phyloP scores from a whole-genome alignment of 2,329 filamentous ascomycete species.

The Trichoderma brevicompactum region DNA sequence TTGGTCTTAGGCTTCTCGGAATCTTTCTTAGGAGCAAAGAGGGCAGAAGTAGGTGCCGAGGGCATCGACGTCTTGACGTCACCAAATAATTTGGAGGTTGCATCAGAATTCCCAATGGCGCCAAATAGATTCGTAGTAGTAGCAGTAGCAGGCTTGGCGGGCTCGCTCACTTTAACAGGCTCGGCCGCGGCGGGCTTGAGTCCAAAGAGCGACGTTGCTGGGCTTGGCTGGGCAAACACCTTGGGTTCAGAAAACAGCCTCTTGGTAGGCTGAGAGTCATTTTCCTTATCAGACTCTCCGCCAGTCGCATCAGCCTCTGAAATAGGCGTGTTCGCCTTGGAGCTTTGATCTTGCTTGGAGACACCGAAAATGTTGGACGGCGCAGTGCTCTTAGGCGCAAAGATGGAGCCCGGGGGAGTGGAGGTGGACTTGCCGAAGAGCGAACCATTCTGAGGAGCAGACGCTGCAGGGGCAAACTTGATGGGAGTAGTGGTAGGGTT shows the following conservation, averaged over 20 bases:
- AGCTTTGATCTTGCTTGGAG: slow-evolving; percentile 38
- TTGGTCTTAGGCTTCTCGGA: slow-evolving; percentile 3
- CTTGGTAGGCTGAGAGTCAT: slow-evolving; percentile 45
- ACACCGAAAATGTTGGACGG: slow-evolving; percentile 45
- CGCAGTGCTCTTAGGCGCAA: slow-evolving; percentile 44
- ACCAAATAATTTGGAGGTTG: slow-evolving; percentile 47
- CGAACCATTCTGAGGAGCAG: slow-evolving; percentile 36
- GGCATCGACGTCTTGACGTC: slow-evolving; percentile 38
- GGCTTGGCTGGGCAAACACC: slow-evolving; percentile 38
- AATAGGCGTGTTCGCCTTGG: slow-evolving; percentile 33
- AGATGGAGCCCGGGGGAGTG: slow-evolving; percentile 41
- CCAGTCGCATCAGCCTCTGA: slow-evolving; percentile 42
- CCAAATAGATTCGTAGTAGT: slow-evolving; percentile 47
- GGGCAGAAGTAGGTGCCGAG: slow-evolving; percentile 30
- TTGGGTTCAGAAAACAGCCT: slow-evolving; percentile 40
- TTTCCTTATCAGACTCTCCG: slow-evolving; percentile 52
- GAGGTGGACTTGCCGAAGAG: slow-evolving; percentile 41
- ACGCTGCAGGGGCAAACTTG: slow-evolving; percentile 53
- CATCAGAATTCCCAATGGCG: slow-evolving; percentile 40
- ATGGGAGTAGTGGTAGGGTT: slow-evolving; percentile 57
- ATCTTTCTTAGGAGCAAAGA: slow-evolving; percentile 2
- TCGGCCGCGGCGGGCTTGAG: slow-evolving; percentile 40
- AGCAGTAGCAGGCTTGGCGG: slow-evolving; percentile 35
- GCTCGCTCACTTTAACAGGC: slow-evolving; percentile 34
- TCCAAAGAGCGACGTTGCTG: slow-evolving; percentile 41